These are phyloP conservation scores for Hypomontagnella monticulosa DNA, from an alignment of 495 filamentous ascomycete species.

Conservation along the genomic window DNA sequence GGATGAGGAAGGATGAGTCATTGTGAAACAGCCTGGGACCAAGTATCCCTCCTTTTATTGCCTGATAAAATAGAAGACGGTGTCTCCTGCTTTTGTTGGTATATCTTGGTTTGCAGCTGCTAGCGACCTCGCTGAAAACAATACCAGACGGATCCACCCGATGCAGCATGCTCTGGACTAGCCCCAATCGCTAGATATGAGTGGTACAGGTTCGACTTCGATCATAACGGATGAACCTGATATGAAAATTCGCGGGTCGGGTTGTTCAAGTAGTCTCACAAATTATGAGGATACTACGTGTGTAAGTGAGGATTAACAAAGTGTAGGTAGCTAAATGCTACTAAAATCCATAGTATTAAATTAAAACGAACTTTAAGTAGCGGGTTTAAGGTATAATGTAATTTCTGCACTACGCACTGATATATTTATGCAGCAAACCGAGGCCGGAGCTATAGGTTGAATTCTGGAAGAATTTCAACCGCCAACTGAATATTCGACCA, in stretches of 20 bases:
- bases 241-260: background rate
- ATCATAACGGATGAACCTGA: slow-evolving; percentile 19
- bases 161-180: slow-evolving; percentile 10
- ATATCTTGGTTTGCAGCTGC: background rate
- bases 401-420: background rate
- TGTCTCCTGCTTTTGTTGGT: background rate
- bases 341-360: too few species aligned
- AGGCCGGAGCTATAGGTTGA: too few species aligned
- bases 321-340: background rate
- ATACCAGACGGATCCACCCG: background rate
- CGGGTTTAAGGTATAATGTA: background rate
- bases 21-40: slow-evolving; percentile 10
- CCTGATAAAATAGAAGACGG: background rate
- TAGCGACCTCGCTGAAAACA: background rate
- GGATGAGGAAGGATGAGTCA: slow-evolving; percentile 41
- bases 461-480: too few species aligned
- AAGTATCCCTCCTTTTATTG: background rate
- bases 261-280: background rate
- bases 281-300: background rate
- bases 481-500: too few species aligned
- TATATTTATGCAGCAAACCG: slow-evolving; percentile 1
- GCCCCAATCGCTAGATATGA: slow-evolving; percentile 27
- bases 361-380: too few species aligned
- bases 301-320: background rate
- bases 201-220: background rate